Conservation (phyloP, 1,139 yeast genomes). For the Pichia kudriavzevii region DNA sequence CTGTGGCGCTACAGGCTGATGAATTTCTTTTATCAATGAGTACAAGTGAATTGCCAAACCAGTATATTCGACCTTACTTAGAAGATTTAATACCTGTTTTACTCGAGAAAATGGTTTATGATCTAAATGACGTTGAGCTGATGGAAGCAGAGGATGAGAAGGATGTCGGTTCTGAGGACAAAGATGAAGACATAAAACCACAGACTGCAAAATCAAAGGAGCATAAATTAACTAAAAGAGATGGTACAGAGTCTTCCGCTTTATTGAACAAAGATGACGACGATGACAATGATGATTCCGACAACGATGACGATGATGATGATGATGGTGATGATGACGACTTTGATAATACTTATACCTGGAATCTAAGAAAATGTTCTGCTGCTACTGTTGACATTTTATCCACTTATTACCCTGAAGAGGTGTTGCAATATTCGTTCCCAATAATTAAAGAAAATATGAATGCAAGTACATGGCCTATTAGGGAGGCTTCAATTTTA, state of each 20-base stretch:
- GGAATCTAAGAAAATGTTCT: conserved; percentile 90
- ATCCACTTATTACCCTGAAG: conserved; percentile 60
- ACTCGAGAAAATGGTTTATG: conserved; percentile 77
- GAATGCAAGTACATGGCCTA: conserved; percentile 70
- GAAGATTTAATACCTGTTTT: conserved; percentile 63
- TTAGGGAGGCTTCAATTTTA: conserved; percentile 85
- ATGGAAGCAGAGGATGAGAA: conserved; percentile 66
- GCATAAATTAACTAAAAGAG: conserved; percentile 41
- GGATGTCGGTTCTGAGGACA: conserved; percentile 67
- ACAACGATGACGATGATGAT: conserved; percentile 37
- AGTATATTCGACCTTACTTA: conserved; percentile 49
- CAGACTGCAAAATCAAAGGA: conserved; percentile 61
- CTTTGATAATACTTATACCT: conserved; percentile 61
- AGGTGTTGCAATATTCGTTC: conserved; percentile 58
- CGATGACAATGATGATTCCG: conserved; percentile 36
- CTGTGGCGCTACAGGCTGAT: conserved; percentile 84
- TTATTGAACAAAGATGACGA: conserved; percentile 40
- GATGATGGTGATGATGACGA: conserved; percentile 56
- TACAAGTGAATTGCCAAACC: conserved; percentile 47
- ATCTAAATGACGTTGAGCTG: conserved; percentile 69
- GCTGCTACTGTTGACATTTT: conserved; percentile 88
- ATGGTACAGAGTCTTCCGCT: conserved; percentile 17
- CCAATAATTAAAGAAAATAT: conserved; percentile 73
- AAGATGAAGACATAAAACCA: conserved; percentile 83
- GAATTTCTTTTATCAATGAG: conserved; percentile 80